Evolutionary conservation across 306 rosid species (phyloP).

Genomic region (Lupinus albus): DNA sequence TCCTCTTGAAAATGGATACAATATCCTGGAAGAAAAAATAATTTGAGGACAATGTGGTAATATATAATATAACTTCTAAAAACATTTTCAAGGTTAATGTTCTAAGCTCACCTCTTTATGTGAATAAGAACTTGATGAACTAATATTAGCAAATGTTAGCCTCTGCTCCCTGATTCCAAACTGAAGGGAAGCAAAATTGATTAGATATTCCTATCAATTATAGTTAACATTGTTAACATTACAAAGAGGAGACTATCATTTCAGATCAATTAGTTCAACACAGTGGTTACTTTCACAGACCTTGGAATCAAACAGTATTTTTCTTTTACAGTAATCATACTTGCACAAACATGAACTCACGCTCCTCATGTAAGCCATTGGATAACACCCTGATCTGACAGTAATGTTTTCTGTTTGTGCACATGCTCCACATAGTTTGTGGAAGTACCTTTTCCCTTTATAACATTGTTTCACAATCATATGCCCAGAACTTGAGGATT

Average conservation of each 20-base stretch:
- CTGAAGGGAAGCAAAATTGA: slow-evolving; percentile 53
- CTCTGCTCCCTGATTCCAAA: slow-evolving; percentile 80
- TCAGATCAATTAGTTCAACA: slow-evolving; percentile 9
- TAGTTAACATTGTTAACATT: slow-evolving; percentile 14
- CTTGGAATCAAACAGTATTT: slow-evolving; percentile 10
- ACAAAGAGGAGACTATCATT: slow-evolving; percentile 13
- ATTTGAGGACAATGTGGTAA: slow-evolving; percentile 32
- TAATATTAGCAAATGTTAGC: slow-evolving; percentile 70
- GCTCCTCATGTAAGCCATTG: neutral
- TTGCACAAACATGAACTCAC: slow-evolving; percentile 3
- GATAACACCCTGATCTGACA: neutral
- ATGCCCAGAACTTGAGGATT: neutral
- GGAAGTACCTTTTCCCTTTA: neutral
- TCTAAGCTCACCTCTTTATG: slow-evolving; percentile 76
- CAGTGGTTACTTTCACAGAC: slow-evolving; percentile 1
- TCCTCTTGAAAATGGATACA: slow-evolving; percentile 70
- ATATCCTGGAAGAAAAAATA: slow-evolving; percentile 66
- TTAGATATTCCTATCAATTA: slow-evolving; percentile 23
- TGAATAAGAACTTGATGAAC: slow-evolving; percentile 78
- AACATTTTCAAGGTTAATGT: slow-evolving; percentile 30
- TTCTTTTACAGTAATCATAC: slow-evolving; percentile 19
- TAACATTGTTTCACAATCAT: slow-evolving; percentile 5
- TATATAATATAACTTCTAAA: slow-evolving; percentile 18
- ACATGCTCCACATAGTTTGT: slow-evolving; percentile 13
- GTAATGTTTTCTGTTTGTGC: slow-evolving; percentile 2